phyloP scores from a whole-genome alignment of 371 early-diverging fungal genomes.

The Spraguea lophii region DNA sequence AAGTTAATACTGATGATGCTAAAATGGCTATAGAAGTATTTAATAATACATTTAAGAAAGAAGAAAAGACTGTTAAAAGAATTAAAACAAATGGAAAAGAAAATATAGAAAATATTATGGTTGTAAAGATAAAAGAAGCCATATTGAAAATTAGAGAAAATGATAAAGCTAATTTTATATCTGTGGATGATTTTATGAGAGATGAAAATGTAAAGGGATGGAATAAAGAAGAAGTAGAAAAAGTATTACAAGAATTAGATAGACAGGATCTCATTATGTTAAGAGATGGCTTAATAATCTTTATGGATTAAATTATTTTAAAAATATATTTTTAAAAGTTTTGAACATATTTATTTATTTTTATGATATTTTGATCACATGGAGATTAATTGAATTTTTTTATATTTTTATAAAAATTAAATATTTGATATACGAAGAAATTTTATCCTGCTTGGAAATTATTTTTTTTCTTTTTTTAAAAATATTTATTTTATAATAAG shows the following conservation, averaged over 20 bases:
- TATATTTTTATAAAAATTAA: too few relatives aligned
- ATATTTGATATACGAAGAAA: too few relatives aligned
- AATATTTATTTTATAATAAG: too few relatives aligned
- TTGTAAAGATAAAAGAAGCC: not conserved
- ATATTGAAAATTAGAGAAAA: not conserved
- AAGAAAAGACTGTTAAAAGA: slow-evolving; percentile 1
- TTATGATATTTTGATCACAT: too few relatives aligned
- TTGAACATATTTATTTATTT: too few relatives aligned
- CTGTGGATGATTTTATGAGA: slow-evolving; percentile 8
- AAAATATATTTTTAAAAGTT: not conserved
- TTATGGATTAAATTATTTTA: slow-evolving; percentile 1
- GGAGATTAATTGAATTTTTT: too few relatives aligned
- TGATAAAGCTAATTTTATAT: slow-evolving; percentile 3
- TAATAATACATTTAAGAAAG: slow-evolving; percentile 3
- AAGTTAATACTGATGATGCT: not conserved
- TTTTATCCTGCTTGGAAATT: too few relatives aligned
- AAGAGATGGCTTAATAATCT: slow-evolving; percentile 14
- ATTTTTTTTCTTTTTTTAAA: too few relatives aligned
- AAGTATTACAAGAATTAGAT: slow-evolving; percentile 8
- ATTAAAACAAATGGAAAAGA: not conserved
- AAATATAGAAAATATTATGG: not conserved
- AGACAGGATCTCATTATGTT: slow-evolving; percentile 8
- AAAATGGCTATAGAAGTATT: not conserved
- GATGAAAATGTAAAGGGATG: not conserved
- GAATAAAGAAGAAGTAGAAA: not conserved